phyloP scores from a whole-genome alignment of 164 flowering plant genomes.

The Sedum album region DNA sequence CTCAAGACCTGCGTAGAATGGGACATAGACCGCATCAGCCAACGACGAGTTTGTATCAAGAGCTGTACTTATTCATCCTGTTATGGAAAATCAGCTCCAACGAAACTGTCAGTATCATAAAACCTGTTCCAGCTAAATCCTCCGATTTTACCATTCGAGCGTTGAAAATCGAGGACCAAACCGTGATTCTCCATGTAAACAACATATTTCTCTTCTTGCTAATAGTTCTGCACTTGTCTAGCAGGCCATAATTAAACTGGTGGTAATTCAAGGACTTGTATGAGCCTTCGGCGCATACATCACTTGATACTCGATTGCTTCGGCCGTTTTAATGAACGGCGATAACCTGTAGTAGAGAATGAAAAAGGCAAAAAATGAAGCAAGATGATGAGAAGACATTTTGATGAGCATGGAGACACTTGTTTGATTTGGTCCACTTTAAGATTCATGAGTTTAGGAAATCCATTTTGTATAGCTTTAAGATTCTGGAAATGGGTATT shows the following conservation, averaged over 20 bases:
- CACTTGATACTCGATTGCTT: not conserved
- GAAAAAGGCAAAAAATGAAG: not conserved
- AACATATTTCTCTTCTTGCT: conserved; percentile 18
- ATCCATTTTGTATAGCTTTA: not conserved
- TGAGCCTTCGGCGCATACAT: conserved; percentile 16
- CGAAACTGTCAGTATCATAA: conserved; percentile 25
- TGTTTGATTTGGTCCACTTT: not conserved
- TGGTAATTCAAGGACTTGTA: conserved; percentile 22
- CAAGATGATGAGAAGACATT: not conserved
- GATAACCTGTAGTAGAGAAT: not conserved
- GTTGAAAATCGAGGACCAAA: conserved; percentile 23
- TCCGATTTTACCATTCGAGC: not conserved
- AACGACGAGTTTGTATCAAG: conserved; percentile 16
- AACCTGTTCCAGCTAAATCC: conserved; percentile 12
- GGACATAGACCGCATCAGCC: conserved; percentile 26
- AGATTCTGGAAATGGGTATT: not conserved
- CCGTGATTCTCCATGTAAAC: conserved; percentile 13
- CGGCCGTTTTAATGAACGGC: not conserved
- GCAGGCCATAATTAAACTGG: conserved; percentile 18
- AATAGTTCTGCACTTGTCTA: conserved; percentile 14
- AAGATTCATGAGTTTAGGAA: not conserved
- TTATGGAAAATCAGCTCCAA: conserved; percentile 28
- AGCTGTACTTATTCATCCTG: conserved; percentile 27
- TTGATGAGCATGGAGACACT: not conserved
- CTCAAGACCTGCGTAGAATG: conserved; percentile 27